phyloP scores from a whole-genome alignment of 176 grass and related monocot species.

The Aegilops tauschii region DNA sequence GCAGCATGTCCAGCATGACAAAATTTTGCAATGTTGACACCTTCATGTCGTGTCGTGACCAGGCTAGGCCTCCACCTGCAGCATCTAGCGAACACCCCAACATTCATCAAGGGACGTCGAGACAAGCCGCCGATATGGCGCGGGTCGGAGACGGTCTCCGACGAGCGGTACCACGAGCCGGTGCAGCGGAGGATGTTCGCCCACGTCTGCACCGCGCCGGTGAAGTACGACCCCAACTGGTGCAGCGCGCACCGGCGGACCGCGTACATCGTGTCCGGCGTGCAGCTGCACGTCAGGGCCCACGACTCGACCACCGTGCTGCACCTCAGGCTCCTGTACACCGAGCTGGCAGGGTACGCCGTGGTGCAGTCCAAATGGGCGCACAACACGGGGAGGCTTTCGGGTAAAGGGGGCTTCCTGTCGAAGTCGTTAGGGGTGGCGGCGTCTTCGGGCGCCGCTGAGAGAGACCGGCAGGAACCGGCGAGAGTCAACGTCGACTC shows the following conservation, averaged over 20 bases:
- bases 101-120: slow-evolving; percentile 31
- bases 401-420: slow-evolving; percentile 61
- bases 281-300: slow-evolving; percentile 56
- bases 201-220: slow-evolving; percentile 66
- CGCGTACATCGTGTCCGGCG: slow-evolving; percentile 66
- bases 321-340: slow-evolving; percentile 74
- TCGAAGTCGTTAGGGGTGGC: slow-evolving; percentile 27
- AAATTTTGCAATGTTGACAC: background rate
- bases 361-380: slow-evolving; percentile 77
- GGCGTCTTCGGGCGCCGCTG: background rate
- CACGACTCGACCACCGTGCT: slow-evolving; percentile 44
- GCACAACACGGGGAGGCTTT: slow-evolving; percentile 18
- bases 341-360: slow-evolving; percentile 45
- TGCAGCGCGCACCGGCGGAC: background rate
- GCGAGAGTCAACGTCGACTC: slow-evolving; percentile 51
- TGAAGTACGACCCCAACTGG: slow-evolving; percentile 74
- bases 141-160: slow-evolving; percentile 58
- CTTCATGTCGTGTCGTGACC: background rate
- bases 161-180: slow-evolving; percentile 68
- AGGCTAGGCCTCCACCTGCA: slow-evolving; percentile 85
- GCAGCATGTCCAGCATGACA: background rate
- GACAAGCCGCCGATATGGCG: slow-evolving; percentile 42
- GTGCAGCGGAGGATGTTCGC: slow-evolving; percentile 80
- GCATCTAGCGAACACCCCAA: slow-evolving; percentile 57
- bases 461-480: slow-evolving; percentile 22